Percentiles rank a stretch among this genome's conserved stretches.
phyloP scores from a whole-genome alignment of 2,329 filamentous ascomycete species.

The Beauveria sp. region DNA sequence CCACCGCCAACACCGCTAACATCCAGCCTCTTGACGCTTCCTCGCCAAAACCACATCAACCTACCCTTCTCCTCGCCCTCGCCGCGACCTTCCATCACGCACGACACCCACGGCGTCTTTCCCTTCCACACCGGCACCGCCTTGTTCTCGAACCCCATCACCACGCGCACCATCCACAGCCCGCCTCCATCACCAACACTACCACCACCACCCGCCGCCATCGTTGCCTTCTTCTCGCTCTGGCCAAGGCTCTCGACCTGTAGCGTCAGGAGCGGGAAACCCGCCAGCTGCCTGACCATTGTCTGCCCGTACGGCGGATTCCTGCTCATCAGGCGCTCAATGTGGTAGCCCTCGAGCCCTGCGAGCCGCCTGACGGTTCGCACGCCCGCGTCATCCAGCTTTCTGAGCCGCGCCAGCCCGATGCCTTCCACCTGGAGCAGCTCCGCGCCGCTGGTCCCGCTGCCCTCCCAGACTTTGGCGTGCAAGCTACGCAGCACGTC shows the following conservation, averaged over 20 bases:
- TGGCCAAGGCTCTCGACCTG: conserved; percentile 18
- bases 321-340: conserved; percentile 69
- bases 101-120: conserved; percentile 61
- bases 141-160: conserved; percentile 65
- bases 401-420: conserved; percentile 67
- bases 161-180: conserved; percentile 46
- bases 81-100: conserved; percentile 51
- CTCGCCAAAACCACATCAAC: conserved; percentile 60
- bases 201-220: background rate
- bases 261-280: conserved; percentile 57
- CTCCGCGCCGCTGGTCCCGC: conserved; percentile 60
- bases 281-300: conserved; percentile 53
- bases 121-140: conserved; percentile 53
- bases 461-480: conserved; percentile 74
- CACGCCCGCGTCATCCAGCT: conserved; percentile 64
- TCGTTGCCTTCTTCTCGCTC: background rate
- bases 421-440: conserved; percentile 77
- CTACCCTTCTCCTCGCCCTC: conserved; percentile 15
- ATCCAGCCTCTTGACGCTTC: conserved; percentile 55
- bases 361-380: conserved; percentile 64
- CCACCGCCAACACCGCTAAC: background rate
- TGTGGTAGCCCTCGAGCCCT: conserved; percentile 56
- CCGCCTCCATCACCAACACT: background rate
- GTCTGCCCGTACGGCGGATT: conserved; percentile 78
- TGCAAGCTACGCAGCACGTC: conserved; percentile 71